phyloP scores from a whole-genome alignment of 306 rosid species.

The Delonix regia region DNA sequence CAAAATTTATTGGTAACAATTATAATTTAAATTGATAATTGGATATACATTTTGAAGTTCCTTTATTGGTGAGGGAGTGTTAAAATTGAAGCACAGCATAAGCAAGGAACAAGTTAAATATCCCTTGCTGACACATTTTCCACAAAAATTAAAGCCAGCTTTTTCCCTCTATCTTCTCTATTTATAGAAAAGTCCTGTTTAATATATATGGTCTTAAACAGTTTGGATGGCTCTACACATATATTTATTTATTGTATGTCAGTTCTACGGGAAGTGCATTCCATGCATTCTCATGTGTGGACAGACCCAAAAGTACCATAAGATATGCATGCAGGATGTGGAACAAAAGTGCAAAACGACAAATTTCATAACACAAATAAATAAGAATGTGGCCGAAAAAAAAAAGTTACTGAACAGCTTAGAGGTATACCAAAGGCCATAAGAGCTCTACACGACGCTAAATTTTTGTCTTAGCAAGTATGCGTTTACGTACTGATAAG shows the following conservation, averaged over 20 bases:
- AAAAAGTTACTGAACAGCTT: no score
- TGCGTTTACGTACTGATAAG: no score
- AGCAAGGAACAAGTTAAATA: conserved; percentile 9
- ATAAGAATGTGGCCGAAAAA: not conserved
- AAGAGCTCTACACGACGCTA: not conserved
- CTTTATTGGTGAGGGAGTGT: not conserved
- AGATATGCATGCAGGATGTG: conserved; percentile 28
- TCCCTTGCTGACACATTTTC: conserved; percentile 12
- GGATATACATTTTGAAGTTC: not conserved
- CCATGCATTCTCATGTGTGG: conserved; percentile 37
- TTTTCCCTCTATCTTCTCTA: not conserved
- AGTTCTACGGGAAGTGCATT: conserved; percentile 24
- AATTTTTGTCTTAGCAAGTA: not conserved
- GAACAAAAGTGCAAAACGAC: conserved; percentile 13
- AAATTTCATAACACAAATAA: conserved; percentile 3
- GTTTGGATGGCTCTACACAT: not conserved
- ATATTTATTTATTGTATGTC: not conserved
- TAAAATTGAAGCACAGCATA: conserved; percentile 4
- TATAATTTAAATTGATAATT: not conserved
- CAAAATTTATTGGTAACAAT: not conserved
- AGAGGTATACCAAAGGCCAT: not conserved
- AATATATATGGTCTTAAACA: not conserved
- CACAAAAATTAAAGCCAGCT: conserved; percentile 1
- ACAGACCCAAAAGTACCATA: conserved; percentile 36
- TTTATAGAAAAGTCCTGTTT: not conserved